Base-by-base conservation (phyloP, 176 grass and related monocot genomes). In the Juncus effusus region DNA sequence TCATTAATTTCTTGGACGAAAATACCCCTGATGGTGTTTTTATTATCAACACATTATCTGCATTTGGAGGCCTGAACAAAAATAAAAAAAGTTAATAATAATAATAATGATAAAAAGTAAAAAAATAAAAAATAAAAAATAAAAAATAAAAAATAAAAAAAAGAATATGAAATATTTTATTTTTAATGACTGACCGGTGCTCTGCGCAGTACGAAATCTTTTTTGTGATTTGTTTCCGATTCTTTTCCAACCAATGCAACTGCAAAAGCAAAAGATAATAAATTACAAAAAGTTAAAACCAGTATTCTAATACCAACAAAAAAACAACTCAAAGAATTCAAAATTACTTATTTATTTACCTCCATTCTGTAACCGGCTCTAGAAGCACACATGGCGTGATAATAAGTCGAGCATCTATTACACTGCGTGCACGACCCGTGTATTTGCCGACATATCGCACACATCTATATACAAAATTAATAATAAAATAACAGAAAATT, bases 381-480 rank as follows among this genome's bases (percentile, higher is more conserved):
- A 58, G 93, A 97, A 81, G 93, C 93, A 86, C 93, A 97, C 64
- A 91, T 92, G 56, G 93, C 93, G 86, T 97, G 93, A 72, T 92
- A 97, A 79, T 92, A 80, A 77, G 88, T 89, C 19, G 93, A 97
- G 65, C 93, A 97, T 54, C 85, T 97, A 61, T 89, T 91, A 79
- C 93, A 97, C 63, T 92, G 88, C 41, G 93, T 97, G 36, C 93
- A 97, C 47, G 88, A 92, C 70, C 93, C 93, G 84, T 97, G 93
- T 85, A 97, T 92, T 89, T 97, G 93, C 62, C 83, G 84, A 64
- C 93, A 97, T 75, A 97, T 97, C 57, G 86, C 88, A 45, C 93
- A 97, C 77, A 97, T 85, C 93, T 97, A 87, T 51, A 84, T 14
- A 64, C 56, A 73, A 40, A 65, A 56, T 65, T 52, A 16, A 72